Conservation (phyloP, 106 monocot species). For the Cymbidium sinense region DNA sequence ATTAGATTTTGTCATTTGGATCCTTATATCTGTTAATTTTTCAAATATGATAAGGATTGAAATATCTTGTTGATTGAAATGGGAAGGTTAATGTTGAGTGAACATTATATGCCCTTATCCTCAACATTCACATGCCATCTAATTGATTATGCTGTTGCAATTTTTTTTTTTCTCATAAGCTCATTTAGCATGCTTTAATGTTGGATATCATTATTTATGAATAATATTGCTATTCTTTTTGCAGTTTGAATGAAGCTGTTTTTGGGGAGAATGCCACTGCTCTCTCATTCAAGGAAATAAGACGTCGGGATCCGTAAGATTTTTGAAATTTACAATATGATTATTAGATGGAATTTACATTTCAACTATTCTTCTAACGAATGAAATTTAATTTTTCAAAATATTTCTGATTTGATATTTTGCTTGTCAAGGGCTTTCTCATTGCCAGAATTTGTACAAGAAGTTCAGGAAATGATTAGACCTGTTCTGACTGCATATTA, state of each 20-base stretch:
- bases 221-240: background rate
- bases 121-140: background rate
- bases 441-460: constrained; percentile 84
- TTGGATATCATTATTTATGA: background rate
- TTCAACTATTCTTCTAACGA: background rate
- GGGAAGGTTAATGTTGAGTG: background rate
- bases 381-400: background rate
- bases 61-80: background rate
- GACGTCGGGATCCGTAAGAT: constrained; percentile 89
- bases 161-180: background rate
- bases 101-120: background rate
- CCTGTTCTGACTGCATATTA: constrained; percentile 80
- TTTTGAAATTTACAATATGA: background rate
- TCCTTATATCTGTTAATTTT: background rate
- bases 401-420: constrained; percentile 7
- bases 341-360: background rate
- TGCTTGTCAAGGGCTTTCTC: constrained; percentile 65
- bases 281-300: constrained; percentile 90
- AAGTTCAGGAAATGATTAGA: constrained; percentile 92
- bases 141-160: background rate
- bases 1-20: background rate
- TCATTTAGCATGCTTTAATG: background rate
- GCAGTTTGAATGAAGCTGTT: constrained; percentile 86
- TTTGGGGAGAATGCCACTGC: constrained; percentile 91
- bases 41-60: background rate